Evolutionary conservation across 2,329 filamentous ascomycete genomes (phyloP).

Genomic region (Eurotiales sp.): DNA sequence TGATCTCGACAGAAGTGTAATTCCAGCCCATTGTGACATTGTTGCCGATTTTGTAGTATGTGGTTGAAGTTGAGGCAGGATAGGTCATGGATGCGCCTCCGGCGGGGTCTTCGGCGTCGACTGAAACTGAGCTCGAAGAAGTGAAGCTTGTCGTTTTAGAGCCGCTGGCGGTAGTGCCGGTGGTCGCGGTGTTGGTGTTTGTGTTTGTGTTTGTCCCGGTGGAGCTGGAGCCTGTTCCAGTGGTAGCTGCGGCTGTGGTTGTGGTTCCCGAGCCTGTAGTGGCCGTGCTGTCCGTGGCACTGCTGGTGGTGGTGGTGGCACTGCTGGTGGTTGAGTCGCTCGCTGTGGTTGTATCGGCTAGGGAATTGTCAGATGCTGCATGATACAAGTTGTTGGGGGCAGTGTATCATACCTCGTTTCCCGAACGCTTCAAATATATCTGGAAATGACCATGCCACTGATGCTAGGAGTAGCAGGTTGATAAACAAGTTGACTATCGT

Average conservation of each 20-base stretch:
- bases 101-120: constrained; percentile 52
- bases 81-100: constrained; percentile 62
- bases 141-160: constrained; percentile 20
- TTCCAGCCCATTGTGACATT: constrained; percentile 65
- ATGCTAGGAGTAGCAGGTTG: constrained; percentile 30
- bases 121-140: constrained; percentile 37
- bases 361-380: constrained; percentile 6
- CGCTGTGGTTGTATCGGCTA: constrained; percentile 16
- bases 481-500: constrained; percentile 29
- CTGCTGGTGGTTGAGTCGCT: neutral
- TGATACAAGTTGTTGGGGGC: constrained; percentile 17
- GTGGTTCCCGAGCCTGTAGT: constrained; percentile 16
- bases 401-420: constrained; percentile 11
- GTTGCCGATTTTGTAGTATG: constrained; percentile 63
- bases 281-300: neutral
- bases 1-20: constrained; percentile 60
- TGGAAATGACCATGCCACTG: constrained; percentile 28
- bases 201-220: neutral
- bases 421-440: constrained; percentile 18
- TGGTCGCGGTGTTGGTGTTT: neutral
- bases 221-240: too few relatives aligned
- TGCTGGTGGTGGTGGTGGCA: neutral
- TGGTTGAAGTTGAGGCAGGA: constrained; percentile 48
- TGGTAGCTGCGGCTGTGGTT: neutral
- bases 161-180: neutral